Base-by-base conservation (phyloP, 805 yeast genomes). In the Danielia oregonensis region DNA sequence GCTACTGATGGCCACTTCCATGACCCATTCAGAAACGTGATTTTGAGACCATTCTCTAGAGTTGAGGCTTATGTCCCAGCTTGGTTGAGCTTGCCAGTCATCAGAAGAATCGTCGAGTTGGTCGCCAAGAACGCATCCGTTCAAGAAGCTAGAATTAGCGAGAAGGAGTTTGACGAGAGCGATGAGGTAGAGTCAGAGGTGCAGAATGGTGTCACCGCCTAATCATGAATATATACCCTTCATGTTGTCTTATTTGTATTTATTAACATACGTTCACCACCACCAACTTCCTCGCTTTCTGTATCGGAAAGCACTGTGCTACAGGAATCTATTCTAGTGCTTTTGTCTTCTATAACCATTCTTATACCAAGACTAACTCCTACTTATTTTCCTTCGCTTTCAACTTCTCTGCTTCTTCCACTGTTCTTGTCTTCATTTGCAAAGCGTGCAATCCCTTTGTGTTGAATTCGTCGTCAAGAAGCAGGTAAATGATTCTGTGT, bases 41-140 rank as follows among this genome's bases (percentile, higher is more conserved):
- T 74, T 33, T 74, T 83, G 29, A 72, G 93, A 56, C 88, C 88
- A 36, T 85, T 85, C 73, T 71, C 84, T 54, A 68, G 85, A 55
- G 81, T 82, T 49, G 87, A 86, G 65, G 88, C 95, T 12, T 93
- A 89, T 55, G 91, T 93, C 43, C 98, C 98, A 25, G 89, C 95
- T 1, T 86, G 94, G 86, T 69, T 93, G 63, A 85, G 82, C 48
- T 77, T 89, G 45, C 97, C 97, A 28, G 81, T 77, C 26, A 81
- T 94, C 24, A 83, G 94, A 67, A 74, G 93, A 61, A 79, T 93
- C 30, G 86, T 89, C 25, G 96, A 89, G 57, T 70, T 93, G 49
- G 91, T 84, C 30, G 86, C 95, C 9, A 82, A 79, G 61, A 83
- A 82, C 54, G 94, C 91, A 12, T 71, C 83, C 15, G 86, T 72